Evolutionary conservation across 2,329 filamentous ascomycete species (phyloP).

Genomic region (Metarhizium humberi): DNA sequence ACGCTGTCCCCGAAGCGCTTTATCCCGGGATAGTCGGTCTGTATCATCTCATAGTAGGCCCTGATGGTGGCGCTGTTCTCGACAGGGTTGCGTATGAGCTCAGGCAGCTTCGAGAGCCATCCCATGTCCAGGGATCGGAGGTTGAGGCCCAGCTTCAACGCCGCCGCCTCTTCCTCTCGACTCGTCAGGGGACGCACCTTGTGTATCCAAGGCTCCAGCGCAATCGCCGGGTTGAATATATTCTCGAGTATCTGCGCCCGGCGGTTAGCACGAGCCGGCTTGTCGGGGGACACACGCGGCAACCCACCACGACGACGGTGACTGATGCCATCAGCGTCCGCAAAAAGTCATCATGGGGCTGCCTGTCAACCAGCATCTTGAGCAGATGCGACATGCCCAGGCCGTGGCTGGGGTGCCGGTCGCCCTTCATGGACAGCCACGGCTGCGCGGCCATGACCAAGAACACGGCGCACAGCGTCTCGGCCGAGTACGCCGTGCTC

Average conservation of each 20-base stretch:
- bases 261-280: not conserved
- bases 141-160: not conserved
- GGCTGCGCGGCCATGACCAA: conserved; percentile 26
- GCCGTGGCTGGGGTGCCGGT: conserved; percentile 18
- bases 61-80: conserved; percentile 10
- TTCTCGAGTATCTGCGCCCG: conserved; percentile 21
- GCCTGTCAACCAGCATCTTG: conserved; percentile 14
- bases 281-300: not conserved
- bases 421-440: conserved; percentile 20
- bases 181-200: not conserved
- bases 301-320: conserved; percentile 21
- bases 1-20: conserved; percentile 1
- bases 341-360: conserved; percentile 18
- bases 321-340: conserved; percentile 20
- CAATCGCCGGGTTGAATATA: conserved; percentile 18
- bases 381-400: conserved; percentile 23
- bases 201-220: conserved; percentile 14
- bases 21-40: conserved; percentile 8
- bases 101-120: conserved; percentile 11
- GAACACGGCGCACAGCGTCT: conserved; percentile 27
- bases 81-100: conserved; percentile 11
- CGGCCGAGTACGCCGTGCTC: conserved; percentile 14
- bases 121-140: conserved; percentile 6
- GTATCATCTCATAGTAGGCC: conserved; percentile 10
- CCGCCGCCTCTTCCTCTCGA: not conserved